Evolutionary conservation across 2,329 filamentous ascomycete species (phyloP).

Genomic region (Pseudogymnoascus sp.): DNA sequence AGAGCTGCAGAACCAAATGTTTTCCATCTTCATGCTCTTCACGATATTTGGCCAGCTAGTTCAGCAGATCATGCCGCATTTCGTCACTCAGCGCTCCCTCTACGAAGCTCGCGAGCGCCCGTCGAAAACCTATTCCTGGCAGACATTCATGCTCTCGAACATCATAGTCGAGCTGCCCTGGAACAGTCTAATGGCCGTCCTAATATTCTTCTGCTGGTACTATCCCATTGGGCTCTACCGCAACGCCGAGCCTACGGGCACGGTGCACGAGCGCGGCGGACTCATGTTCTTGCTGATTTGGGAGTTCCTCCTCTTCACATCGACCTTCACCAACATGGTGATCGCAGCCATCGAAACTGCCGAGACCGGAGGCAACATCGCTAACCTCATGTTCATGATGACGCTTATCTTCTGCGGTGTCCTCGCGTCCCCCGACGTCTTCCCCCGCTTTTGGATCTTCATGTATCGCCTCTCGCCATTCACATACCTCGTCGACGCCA

Average conservation of each 20-base stretch:
- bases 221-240: constrained; percentile 49
- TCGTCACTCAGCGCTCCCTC: constrained; percentile 48
- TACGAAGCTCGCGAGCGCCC: constrained; percentile 54
- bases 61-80: constrained; percentile 51
- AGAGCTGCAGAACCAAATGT: constrained; percentile 47
- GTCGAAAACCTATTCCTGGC: constrained; percentile 55
- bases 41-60: constrained; percentile 53
- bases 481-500: constrained; percentile 67
- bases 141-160: constrained; percentile 48
- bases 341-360: constrained; percentile 71
- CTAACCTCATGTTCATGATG: constrained; percentile 66
- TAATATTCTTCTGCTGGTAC: constrained; percentile 48
- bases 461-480: constrained; percentile 79
- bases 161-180: constrained; percentile 41
- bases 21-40: constrained; percentile 56
- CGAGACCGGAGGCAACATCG: constrained; percentile 70
- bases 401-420: constrained; percentile 67
- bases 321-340: constrained; percentile 71
- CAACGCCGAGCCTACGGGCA: constrained; percentile 57
- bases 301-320: constrained; percentile 70
- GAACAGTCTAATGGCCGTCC: constrained; percentile 35
- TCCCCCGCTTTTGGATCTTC: constrained; percentile 75
- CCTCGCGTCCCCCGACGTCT: constrained; percentile 51
- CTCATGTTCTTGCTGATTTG: constrained; percentile 73
- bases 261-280: constrained; percentile 60